A percentile compares a stretch with the other conserved stretches of the same genome.
Evolutionary conservation across 1,139 yeast genomes (phyloP).

Genomic region (Saccharomyces hybrid): DNA sequence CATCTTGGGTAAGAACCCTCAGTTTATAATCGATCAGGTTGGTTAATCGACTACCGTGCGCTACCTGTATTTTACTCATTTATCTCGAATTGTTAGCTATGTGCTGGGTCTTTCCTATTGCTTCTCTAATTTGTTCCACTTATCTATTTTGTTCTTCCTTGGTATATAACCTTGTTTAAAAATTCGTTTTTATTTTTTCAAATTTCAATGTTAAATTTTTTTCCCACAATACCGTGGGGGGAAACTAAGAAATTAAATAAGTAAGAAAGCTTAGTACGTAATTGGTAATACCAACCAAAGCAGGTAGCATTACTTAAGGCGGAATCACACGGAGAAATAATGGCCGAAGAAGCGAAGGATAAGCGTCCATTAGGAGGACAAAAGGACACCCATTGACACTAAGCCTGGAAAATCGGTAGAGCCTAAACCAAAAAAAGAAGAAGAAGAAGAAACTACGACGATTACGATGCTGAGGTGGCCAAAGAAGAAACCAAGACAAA

Average conservation of each 20-base stretch:
- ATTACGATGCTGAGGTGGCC: slow-evolving; percentile 38
- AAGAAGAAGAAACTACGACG: slow-evolving; percentile 48
- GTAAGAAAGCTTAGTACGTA: background rate
- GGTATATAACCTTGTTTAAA: background rate
- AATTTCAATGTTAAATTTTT: background rate
- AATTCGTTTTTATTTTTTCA: background rate
- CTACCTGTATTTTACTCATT: slow-evolving; percentile 18
- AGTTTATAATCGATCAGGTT: slow-evolving; percentile 70
- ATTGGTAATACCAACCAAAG: slow-evolving; percentile 8
- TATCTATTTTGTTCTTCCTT: background rate
- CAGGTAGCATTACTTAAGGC: background rate
- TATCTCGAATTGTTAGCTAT: background rate
- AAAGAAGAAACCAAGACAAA: slow-evolving; percentile 37
- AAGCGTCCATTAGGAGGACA: slow-evolving; percentile 11
- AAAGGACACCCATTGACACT: slow-evolving; percentile 10
- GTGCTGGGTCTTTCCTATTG: background rate
- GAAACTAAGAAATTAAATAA: background rate
- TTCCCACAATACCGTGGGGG: background rate
- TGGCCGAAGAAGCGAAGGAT: slow-evolving; percentile 13
- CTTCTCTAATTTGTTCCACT: background rate
- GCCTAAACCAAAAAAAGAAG: slow-evolving; percentile 28
- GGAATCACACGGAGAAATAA: background rate
- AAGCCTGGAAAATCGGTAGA: slow-evolving; percentile 13
- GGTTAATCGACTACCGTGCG: slow-evolving; percentile 39
- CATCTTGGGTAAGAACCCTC: slow-evolving; percentile 65